Evolutionary conservation across 1,139 yeast species (phyloP).

Genomic region (Eremothecium cymbalariae): DNA sequence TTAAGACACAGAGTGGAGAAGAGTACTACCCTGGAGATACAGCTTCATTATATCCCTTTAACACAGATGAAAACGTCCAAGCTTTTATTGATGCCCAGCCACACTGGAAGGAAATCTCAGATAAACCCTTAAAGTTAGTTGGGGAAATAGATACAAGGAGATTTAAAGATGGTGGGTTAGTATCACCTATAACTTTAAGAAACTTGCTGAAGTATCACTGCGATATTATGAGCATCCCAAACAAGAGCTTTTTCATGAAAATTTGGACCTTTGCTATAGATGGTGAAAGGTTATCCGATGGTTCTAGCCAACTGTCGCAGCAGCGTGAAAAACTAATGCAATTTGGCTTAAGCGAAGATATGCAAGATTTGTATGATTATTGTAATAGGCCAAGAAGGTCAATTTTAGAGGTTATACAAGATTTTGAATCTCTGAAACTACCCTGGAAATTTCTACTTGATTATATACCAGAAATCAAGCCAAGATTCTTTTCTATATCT

Average conservation of each 20-base stretch:
- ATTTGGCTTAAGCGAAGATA: slow-evolving; percentile 61
- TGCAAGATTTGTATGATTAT: slow-evolving; percentile 76
- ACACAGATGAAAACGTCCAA: slow-evolving; percentile 57
- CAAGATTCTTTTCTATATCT: slow-evolving; percentile 79
- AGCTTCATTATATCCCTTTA: slow-evolving; percentile 65
- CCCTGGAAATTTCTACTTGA: slow-evolving; percentile 73
- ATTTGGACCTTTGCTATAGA: slow-evolving; percentile 67
- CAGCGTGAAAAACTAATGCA: slow-evolving; percentile 72
- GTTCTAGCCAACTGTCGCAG: slow-evolving; percentile 36
- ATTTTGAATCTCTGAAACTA: slow-evolving; percentile 63
- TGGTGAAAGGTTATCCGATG: slow-evolving; percentile 21
- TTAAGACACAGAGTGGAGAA: slow-evolving; percentile 33
- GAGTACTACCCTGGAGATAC: slow-evolving; percentile 73
- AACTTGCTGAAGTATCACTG: slow-evolving; percentile 69
- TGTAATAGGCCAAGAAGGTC: slow-evolving; percentile 89
- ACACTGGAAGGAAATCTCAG: slow-evolving; percentile 62
- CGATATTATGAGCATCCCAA: slow-evolving; percentile 76
- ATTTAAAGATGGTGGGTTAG: slow-evolving; percentile 50
- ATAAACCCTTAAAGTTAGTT: slow-evolving; percentile 32
- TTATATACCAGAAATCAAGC: slow-evolving; percentile 66
- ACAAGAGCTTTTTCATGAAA: slow-evolving; percentile 66
- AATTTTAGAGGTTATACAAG: slow-evolving; percentile 71
- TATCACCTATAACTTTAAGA: slow-evolving; percentile 54
- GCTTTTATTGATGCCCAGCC: slow-evolving; percentile 59
- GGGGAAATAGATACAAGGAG: slow-evolving; percentile 23